Percentiles rank a stretch among this genome's conserved stretches.
Evolutionary conservation across 164 flowering plant genomes (phyloP).

Genomic region (Cinnamomum chago): DNA sequence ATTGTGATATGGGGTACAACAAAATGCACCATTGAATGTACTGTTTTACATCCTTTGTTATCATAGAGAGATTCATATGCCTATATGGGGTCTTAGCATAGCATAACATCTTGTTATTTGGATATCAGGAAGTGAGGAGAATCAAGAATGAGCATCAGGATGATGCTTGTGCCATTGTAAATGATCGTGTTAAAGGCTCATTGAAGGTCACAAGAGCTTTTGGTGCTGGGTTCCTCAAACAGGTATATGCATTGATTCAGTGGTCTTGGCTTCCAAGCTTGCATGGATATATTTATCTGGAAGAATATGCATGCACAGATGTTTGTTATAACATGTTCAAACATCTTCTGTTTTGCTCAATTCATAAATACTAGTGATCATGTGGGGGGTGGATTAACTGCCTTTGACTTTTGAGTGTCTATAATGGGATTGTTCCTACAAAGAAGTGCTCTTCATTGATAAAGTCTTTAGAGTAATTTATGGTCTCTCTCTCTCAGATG

Average conservation of each 20-base stretch:
- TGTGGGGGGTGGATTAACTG: background rate
- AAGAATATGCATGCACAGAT: background rate
- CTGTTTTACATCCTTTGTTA: background rate
- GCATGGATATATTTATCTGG: background rate
- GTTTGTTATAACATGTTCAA: background rate
- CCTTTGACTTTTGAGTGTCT: background rate
- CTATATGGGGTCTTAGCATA: background rate
- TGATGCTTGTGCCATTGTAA: constrained; percentile 54
- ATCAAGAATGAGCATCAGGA: constrained; percentile 71
- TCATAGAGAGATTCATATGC: background rate
- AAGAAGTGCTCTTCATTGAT: background rate
- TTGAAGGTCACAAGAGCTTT: constrained; percentile 93
- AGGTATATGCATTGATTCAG: constrained; percentile 33
- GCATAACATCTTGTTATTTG: constrained; percentile 3
- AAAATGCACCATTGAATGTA: background rate
- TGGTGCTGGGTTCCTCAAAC: constrained; percentile 92
- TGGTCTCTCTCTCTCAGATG: background rate
- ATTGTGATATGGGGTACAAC: background rate
- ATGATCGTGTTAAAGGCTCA: constrained; percentile 80
- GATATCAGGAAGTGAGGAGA: constrained; percentile 66
- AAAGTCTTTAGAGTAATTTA: background rate
- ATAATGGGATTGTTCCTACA: too few relatives aligned
- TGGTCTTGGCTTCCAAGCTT: background rate
- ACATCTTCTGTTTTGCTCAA: background rate
- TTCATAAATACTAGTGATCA: background rate